Percentiles rank a stretch among this genome's conserved stretches.
Evolutionary conservation across 331 rosid species (phyloP).

Genomic region (Dryas integrifolia): DNA sequence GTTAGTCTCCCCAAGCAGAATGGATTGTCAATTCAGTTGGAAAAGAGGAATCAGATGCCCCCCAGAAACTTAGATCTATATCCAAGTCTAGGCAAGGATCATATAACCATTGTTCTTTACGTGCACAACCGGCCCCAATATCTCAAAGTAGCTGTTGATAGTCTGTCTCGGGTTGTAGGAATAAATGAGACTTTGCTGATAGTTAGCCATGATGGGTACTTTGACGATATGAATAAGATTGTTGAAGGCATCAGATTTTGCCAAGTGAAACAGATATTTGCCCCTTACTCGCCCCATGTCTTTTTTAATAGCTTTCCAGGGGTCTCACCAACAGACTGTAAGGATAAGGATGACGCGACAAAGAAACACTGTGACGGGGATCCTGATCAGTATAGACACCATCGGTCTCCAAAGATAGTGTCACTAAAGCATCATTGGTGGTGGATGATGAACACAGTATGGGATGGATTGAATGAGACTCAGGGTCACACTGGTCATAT

Average conservation of each 20-base stretch:
- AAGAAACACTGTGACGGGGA: constrained; percentile 53
- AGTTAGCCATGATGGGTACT: constrained; percentile 92
- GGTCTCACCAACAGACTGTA: constrained; percentile 61
- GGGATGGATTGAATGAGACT: constrained; percentile 91
- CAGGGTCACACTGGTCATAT: constrained; percentile 54
- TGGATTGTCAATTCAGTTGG: constrained; percentile 58
- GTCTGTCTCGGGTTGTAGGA: constrained; percentile 75
- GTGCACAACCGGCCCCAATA: constrained; percentile 92
- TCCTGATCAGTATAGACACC: constrained; percentile 93
- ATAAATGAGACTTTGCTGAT: constrained; percentile 78
- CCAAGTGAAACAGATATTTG: constrained; percentile 87
- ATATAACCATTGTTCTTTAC: constrained; percentile 66
- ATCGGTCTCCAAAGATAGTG: constrained; percentile 80
- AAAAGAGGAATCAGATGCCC: constrained; percentile 55
- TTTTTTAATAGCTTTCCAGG: constrained; percentile 76
- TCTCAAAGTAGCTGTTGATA: constrained; percentile 66
- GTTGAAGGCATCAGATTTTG: constrained; percentile 66
- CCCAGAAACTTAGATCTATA: constrained; percentile 80
- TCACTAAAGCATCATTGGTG: constrained; percentile 99
- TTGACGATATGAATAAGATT: constrained; percentile 74
- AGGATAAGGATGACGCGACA: constrained; percentile 50
- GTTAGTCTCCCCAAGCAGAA: constrained; percentile 59
- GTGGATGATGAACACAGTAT: constrained; percentile 98
- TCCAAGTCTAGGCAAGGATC: constrained; percentile 65
- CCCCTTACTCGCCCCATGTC: constrained; percentile 86